Conservation (phyloP, 2,329 filamentous ascomycete species). For the Pestalotiopsis sp. region DNA sequence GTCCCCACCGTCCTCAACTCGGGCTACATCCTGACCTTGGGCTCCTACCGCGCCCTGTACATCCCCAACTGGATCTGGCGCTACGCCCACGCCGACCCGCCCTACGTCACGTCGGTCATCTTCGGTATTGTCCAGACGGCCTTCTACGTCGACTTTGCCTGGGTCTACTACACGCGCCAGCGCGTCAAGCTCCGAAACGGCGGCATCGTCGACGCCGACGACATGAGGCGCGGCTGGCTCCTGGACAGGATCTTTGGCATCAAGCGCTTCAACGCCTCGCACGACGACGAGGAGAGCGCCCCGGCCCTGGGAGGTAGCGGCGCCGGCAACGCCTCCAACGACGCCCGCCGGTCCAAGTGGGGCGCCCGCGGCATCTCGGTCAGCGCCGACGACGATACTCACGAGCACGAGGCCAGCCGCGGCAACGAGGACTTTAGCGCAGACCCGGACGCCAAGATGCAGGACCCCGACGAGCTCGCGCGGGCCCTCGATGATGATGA, state of each 20-base stretch:
- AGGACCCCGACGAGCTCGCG: conserved; percentile 67
- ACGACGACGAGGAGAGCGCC: conserved; percentile 63
- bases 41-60: conserved; percentile 86
- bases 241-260: conserved; percentile 75
- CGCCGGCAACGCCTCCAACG: conserved; percentile 23
- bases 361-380: conserved; percentile 67
- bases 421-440: conserved; percentile 47
- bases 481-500: conserved; percentile 62
- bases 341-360: conserved; percentile 57
- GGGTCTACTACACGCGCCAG: conserved; percentile 94
- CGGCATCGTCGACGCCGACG: conserved; percentile 87
- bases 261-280: conserved; percentile 54
- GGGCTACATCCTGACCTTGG: conserved; percentile 89
- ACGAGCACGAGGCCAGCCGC: conserved; percentile 45
- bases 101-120: conserved; percentile 75
- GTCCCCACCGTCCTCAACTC: conserved; percentile 96
- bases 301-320: conserved; percentile 45
- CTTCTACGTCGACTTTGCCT: conserved; percentile 91
- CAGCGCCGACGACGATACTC: conserved; percentile 64
- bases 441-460: conserved; percentile 68
- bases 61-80: conserved; percentile 88
- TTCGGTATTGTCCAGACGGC: conserved; percentile 90
- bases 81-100: conserved; percentile 57
- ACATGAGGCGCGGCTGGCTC: conserved; percentile 83
- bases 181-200: conserved; percentile 90